Conservation (phyloP, 768 basidiomycete species). For the Solioccasus polychromus region DNA sequence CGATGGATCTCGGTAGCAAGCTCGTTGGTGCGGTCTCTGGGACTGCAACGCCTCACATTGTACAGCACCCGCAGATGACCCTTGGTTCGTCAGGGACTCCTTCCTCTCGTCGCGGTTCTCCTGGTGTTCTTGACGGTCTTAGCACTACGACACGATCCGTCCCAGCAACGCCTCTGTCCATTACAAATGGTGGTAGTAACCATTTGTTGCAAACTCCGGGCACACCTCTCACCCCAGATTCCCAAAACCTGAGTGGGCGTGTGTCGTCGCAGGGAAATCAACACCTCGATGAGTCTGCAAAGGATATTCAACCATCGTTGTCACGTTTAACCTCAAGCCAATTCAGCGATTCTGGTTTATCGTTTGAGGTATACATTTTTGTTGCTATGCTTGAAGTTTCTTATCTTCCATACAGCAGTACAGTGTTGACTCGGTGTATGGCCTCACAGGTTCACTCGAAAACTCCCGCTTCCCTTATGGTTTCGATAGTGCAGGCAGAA, state of each 20-base stretch:
- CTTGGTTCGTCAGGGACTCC: constrained; percentile 35
- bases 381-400: constrained; percentile 3
- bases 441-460: constrained; percentile 48
- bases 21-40: constrained; percentile 50
- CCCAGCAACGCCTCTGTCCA: constrained; percentile 70
- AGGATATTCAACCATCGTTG: constrained; percentile 70
- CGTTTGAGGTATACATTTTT: constrained; percentile 48
- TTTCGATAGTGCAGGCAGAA: constrained; percentile 47
- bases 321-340: constrained; percentile 61
- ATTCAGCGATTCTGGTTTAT: constrained; percentile 53
- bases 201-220: constrained; percentile 63
- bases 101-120: constrained; percentile 71
- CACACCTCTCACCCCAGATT: constrained; percentile 60
- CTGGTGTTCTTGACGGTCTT: constrained; percentile 59
- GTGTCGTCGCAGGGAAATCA: constrained; percentile 46
- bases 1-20: constrained; percentile 48
- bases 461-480: constrained; percentile 55
- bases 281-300: constrained; percentile 49
- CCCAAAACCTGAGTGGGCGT: constrained; percentile 61
- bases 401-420: constrained; percentile 43
- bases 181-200: constrained; percentile 43
- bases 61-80: constrained; percentile 57
- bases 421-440: constrained; percentile 51
- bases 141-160: constrained; percentile 71
- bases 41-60: constrained; percentile 60